phyloP scores from a whole-genome alignment of 495 filamentous ascomycete species.

The Pyrenula massariospora region DNA sequence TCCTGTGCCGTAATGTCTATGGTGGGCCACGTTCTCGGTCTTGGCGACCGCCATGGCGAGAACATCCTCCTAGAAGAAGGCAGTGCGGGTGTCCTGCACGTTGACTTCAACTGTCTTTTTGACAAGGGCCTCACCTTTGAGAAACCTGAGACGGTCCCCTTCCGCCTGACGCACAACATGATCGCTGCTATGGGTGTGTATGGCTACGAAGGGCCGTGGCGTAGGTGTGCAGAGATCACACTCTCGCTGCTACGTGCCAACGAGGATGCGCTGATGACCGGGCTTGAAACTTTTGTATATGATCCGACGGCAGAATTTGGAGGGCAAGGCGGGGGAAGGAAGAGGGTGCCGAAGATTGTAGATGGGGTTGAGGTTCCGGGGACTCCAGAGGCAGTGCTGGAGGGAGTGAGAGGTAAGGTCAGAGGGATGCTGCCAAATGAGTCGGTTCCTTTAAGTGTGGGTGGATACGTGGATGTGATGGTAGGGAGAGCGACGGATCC shows the following conservation, averaged over 20 bases:
- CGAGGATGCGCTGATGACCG: slow-evolving; percentile 91
- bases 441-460: slow-evolving; percentile 82
- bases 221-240: slow-evolving; percentile 80
- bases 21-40: slow-evolving; percentile 85
- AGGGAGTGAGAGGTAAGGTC: slow-evolving; percentile 79
- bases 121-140: slow-evolving; percentile 96
- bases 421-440: slow-evolving; percentile 72
- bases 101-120: slow-evolving; percentile 99
- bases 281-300: slow-evolving; percentile 91
- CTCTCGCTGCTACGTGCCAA: slow-evolving; percentile 75
- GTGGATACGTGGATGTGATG: slow-evolving; percentile 89
- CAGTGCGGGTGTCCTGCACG: slow-evolving; percentile 88
- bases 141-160: slow-evolving; percentile 92
- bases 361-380: slow-evolving; percentile 43
- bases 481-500: slow-evolving; percentile 73
- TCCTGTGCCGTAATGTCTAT: slow-evolving; percentile 97
- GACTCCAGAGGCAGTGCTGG: slow-evolving; percentile 80
- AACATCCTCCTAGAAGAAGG: slow-evolving; percentile 94
- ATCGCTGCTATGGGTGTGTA: slow-evolving; percentile 89
- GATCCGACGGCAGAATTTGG: slow-evolving; percentile 91
- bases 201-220: slow-evolving; percentile 84
- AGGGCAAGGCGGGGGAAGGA: slow-evolving; percentile 53
- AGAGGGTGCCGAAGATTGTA: slow-evolving; percentile 29
- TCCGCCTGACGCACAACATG: slow-evolving; percentile 98
- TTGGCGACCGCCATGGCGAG: slow-evolving; percentile 96